Evolutionary conservation across 305 asterid species (phyloP).

Genomic region (Fraxinus angustifolia): DNA sequence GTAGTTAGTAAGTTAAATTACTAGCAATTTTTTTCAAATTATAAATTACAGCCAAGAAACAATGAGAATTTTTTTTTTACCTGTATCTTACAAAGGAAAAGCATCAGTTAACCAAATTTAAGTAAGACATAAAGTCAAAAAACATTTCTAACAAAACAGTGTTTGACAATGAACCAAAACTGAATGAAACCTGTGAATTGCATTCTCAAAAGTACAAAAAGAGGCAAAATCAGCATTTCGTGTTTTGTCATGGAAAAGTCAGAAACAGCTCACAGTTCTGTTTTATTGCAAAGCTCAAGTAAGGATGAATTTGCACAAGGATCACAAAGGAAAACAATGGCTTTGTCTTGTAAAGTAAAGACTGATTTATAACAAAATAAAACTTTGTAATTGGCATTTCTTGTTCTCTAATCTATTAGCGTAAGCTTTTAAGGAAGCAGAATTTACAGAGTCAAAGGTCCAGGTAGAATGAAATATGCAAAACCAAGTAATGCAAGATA

Average conservation of each 20-base stretch:
- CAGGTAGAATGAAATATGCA: background rate
- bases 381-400: background rate
- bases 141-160: conserved; percentile 12
- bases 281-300: conserved; percentile 1
- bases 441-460: background rate
- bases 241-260: background rate
- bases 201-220: conserved; percentile 1
- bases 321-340: background rate
- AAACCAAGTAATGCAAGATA: background rate
- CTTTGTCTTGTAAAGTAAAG: background rate
- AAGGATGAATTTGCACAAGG: background rate
- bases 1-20: conserved; percentile 23
- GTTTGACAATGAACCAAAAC: background rate
- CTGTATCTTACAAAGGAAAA: background rate
- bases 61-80: background rate
- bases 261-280: background rate
- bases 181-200: conserved; percentile 9
- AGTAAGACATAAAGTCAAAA: background rate
- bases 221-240: background rate
- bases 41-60: conserved; percentile 6
- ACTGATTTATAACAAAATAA: background rate
- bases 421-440: conserved; percentile 1
- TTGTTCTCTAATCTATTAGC: background rate
- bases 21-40: conserved; percentile 14
- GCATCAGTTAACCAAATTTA: conserved; percentile 16